Evolutionary conservation across 306 rosid species (phyloP), one percentile per base, ranked within the genome.

Genomic region (Trifolium fragiferum): DNA sequence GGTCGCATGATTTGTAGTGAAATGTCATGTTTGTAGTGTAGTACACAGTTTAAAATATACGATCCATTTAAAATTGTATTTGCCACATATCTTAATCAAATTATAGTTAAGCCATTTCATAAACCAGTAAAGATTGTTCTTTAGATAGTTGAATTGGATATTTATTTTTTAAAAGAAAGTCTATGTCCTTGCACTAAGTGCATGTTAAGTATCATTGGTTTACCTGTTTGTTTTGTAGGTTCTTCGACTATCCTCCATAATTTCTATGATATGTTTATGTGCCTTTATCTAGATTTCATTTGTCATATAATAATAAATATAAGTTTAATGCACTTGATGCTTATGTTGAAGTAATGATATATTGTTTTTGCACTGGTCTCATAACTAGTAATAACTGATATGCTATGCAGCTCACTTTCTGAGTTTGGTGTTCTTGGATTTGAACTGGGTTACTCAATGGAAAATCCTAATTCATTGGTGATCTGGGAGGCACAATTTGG

Each of bases 401-500:
- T 41, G 68, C 13, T 79, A 69, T 81, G 80, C 92, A 93, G 98
- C 83, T 91, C 98, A 54, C 92, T 94, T 20, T 93, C 98, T 1
- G 98, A 93, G 91, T 93, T 91, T 77, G 98, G 94, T 44, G 98
- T 93, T 80, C 90, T 94, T 79, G 97, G 96, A 76, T 91, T 94
- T 81, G 98, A 94, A 68, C 77, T 94, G 90, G 98, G 97, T 66
- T 94, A 92, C 78, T 92, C 95, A 3, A 94, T 94, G 97, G 98
- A 94, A 76, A 94, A 84, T 75, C 98, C 98, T 10, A 91, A 94
- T 78, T 85, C 98, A 2, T 81, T 94, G 89, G 95, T 94, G 49
- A 85, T 94, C 49, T 94, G 98, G 98, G 97, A 94, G 88, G 98
- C 98, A 77, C 98, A 94, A 54, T 94, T 94, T 81, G 97, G 98